phyloP scores from a whole-genome alignment of 805 yeast genomes.

The Wickerhamiella brachini region DNA sequence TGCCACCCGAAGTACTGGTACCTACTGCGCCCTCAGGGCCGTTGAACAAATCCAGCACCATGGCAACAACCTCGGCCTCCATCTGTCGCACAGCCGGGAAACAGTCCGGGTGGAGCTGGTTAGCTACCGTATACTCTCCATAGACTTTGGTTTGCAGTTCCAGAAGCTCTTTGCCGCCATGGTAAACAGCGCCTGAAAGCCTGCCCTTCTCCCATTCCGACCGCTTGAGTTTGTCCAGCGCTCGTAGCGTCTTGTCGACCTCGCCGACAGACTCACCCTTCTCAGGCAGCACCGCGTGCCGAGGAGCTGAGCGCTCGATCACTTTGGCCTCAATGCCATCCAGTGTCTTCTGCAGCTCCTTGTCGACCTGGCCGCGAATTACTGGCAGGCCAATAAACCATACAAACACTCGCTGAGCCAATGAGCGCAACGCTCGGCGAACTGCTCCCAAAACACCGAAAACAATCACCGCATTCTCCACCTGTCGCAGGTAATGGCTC shows the following conservation, averaged over 20 bases:
- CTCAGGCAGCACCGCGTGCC: not conserved
- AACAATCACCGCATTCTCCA: conserved; percentile 10
- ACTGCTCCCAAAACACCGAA: conserved; percentile 17
- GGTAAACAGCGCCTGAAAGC: conserved; percentile 92
- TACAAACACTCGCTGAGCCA: conserved; percentile 11
- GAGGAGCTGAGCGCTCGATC: not conserved
- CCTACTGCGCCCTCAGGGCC: conserved; percentile 71
- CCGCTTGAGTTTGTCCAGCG: conserved; percentile 45
- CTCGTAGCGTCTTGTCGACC: conserved; percentile 46
- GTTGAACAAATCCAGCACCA: conserved; percentile 70
- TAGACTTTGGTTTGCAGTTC: conserved; percentile 66
- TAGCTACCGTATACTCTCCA: conserved; percentile 67
- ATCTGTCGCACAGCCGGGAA: conserved; percentile 93
- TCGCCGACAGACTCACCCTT: conserved; percentile 22
- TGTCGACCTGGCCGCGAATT: conserved; percentile 41
- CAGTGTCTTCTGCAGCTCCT: conserved; percentile 36
- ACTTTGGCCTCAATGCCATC: not conserved
- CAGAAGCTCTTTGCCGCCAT: conserved; percentile 75
- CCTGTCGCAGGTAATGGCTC: conserved; percentile 6
- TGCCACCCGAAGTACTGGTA: conserved; percentile 85
- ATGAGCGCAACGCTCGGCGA: conserved; percentile 2
- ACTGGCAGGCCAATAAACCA: conserved; percentile 34
- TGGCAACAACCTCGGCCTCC: conserved; percentile 89
- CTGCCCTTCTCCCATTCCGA: conserved; percentile 75
- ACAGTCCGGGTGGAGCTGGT: conserved; percentile 93